Evolutionary conservation across 148 eudicot species (phyloP), one percentile per base, ranked within the genome.

Genomic region (Diospyros lotus): DNA sequence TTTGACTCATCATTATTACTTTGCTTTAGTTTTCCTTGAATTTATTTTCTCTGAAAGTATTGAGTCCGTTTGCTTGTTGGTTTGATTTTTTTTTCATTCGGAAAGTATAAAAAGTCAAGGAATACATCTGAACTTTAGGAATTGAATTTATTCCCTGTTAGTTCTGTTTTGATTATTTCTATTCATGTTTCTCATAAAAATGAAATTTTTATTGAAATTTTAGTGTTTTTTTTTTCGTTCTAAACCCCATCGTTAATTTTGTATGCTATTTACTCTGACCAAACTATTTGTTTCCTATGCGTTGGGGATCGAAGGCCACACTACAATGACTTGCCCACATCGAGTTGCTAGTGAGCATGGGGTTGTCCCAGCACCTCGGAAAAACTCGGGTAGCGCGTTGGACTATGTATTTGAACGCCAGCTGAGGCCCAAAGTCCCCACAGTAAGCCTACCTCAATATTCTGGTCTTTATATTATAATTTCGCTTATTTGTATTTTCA

Each of bases 311-410:
- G 84, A 84, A 95, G 99, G 99, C 14, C 99, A 95, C 78, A 95
- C 99, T 14, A 95, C 99, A 42, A 81, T 89, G 85, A 84, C 77
- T 45, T 95, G 99, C 76, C 98, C 99, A 43, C 99, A 95, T 80
- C 86, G 98, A 78, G 79, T 93, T 64, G 88, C 99, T 64, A 87
- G 84, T 0, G 99, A 93, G 83, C 87, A 83, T 75, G 99, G 99
- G 59, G 94, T 91, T 44, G 17, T 81, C 75, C 94, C 99, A 39
- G 93, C 97, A 61, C 86, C 94, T 73, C 82, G 75, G 40, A 91
- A 82, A 78, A 80, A 68, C 14, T 68, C 86, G 61, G 79, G 76
- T 51, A 93, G 82, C 75, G 77, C 94, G 10, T 85, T 95, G 81
- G 79, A 91, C 52, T 95, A 77, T 81, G 84, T 93, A 43, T 95